These are phyloP conservation scores for Aeminium ludgeri DNA, from an alignment of 495 filamentous ascomycete genomes.

Conservation along the genomic window DNA sequence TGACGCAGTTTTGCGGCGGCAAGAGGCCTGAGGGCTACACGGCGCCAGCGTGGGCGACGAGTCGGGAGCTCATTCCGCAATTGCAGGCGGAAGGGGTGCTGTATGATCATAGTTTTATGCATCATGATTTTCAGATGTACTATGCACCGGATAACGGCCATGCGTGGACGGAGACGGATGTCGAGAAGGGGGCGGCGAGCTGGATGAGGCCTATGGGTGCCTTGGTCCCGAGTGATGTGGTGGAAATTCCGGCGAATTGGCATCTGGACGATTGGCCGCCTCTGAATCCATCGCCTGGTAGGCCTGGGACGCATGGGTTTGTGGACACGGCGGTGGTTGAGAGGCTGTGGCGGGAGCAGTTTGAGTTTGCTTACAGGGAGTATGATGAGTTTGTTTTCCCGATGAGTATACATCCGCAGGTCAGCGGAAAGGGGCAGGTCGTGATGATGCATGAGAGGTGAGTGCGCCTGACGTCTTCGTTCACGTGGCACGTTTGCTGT, in stretches of 20 bases:
- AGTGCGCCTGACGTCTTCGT: not conserved
- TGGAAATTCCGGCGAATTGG: slow-evolving; percentile 53
- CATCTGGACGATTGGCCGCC: slow-evolving; percentile 48
- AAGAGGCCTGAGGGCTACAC: slow-evolving; percentile 25
- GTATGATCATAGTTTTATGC: slow-evolving; percentile 51
- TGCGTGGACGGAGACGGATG: slow-evolving; percentile 45
- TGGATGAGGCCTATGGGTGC: slow-evolving; percentile 49
- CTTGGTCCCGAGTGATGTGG: slow-evolving; percentile 36
- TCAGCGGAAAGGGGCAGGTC: slow-evolving; percentile 49
- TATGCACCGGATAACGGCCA: slow-evolving; percentile 39
- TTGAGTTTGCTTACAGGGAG: slow-evolving; percentile 53
- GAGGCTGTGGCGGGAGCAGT: slow-evolving; percentile 37
- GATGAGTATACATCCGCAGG: slow-evolving; percentile 55
- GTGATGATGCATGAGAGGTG: slow-evolving; percentile 46
- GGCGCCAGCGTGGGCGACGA: slow-evolving; percentile 50
- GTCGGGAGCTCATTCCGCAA: slow-evolving; percentile 47
- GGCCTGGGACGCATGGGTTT: slow-evolving; percentile 28
- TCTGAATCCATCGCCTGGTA: slow-evolving; percentile 19
- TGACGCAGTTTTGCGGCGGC: slow-evolving; percentile 21
- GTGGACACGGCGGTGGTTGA: slow-evolving; percentile 31
- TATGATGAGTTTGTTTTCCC: slow-evolving; percentile 57
- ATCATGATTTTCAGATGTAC: slow-evolving; percentile 52
- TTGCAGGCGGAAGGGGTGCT: slow-evolving; percentile 52
- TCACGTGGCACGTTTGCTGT: not conserved
- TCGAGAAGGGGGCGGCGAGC: slow-evolving; percentile 38